phyloP scores from a whole-genome alignment of 2,329 filamentous ascomycete genomes.

The Scedosporium minutisporum region DNA sequence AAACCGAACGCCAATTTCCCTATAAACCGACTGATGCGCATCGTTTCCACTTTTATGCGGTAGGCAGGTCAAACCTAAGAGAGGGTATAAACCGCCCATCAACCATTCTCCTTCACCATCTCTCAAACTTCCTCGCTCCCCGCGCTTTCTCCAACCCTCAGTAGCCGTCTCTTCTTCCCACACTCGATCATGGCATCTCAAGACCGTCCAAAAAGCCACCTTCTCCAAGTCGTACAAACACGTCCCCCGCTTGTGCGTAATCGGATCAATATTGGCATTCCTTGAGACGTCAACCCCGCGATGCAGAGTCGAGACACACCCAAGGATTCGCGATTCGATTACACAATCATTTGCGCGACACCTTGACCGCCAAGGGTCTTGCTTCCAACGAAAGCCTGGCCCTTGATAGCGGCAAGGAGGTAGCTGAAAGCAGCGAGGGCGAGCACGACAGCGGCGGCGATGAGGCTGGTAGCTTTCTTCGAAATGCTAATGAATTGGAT shows the following conservation, averaged over 20 bases:
- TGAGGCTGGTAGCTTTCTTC: slow-evolving; percentile 56
- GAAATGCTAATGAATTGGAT: slow-evolving; percentile 79
- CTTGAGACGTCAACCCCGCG: too few species aligned
- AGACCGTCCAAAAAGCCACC: too few species aligned
- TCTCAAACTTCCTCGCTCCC: background rate
- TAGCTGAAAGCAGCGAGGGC: slow-evolving; percentile 74
- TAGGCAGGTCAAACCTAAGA: background rate
- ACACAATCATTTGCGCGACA: slow-evolving; percentile 97
- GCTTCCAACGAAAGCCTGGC: slow-evolving; percentile 80
- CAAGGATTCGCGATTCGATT: slow-evolving; percentile 13
- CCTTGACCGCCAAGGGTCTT: slow-evolving; percentile 93
- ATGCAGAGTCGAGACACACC: background rate
- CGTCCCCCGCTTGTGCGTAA: background rate
- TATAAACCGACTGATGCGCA: slow-evolving; percentile 2
- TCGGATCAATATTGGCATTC: background rate
- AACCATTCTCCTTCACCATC: background rate
- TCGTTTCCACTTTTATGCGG: background rate
- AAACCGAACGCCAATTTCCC: background rate
- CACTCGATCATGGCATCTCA: background rate
- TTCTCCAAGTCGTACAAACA: background rate
- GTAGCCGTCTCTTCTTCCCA: background rate
- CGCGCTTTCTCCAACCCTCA: background rate
- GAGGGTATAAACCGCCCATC: background rate
- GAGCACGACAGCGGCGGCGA: slow-evolving; percentile 78
- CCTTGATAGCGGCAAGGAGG: slow-evolving; percentile 65